Base-by-base conservation (phyloP, 1,139 yeast genomes). In the Nakaseomyces bracarensis region DNA sequence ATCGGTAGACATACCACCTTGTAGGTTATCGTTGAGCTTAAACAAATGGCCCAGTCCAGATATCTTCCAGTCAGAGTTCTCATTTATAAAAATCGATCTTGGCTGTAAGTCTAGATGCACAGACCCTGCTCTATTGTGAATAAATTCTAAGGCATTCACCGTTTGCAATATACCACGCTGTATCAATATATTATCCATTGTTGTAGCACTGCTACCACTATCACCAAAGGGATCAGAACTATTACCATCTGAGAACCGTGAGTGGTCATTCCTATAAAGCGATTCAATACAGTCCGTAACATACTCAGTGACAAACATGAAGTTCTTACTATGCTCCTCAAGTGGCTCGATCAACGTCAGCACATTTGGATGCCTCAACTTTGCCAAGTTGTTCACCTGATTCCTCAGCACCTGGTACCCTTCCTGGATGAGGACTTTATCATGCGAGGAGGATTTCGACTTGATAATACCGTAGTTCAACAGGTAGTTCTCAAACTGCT, bases 41-140 rank as follows among this genome's bases (percentile, higher is more conserved):
- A 49, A 36, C 30, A 61, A 41, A 44, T 72, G 73, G 34, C 80
- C 81, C 21, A 84, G 72, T 1, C 97, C 96, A 7, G 82, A 74
- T 2, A 91, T 61, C 61, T 89, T 91, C 97, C 97, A 93, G 63
- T 91, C 98, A 1, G 95, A 93, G 51, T 82, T 87, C 33, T 77
- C 79, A 50, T 83, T 89, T 20, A 91, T 72, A 46, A 81, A 74
- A 1, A 91, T 70, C 0, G 95, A 77, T 11, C 74, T 67, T 1
- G 98, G 98, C 49, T 80, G 81, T 25, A 93, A 53, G 51, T 87
- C 85, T 51, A 83, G 64, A 64, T 89, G 96, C 13, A 85, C 82
- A 25, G 78, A 74, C 15, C 79, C 73, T 21, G 95, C 84, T 45
- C 77, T 75, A 46, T 76, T 75, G 60, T 91, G 96, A 37, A 91